These are phyloP conservation scores for Candida sojae DNA, from an alignment of 1,139 yeast species.

Conservation along the genomic window DNA sequence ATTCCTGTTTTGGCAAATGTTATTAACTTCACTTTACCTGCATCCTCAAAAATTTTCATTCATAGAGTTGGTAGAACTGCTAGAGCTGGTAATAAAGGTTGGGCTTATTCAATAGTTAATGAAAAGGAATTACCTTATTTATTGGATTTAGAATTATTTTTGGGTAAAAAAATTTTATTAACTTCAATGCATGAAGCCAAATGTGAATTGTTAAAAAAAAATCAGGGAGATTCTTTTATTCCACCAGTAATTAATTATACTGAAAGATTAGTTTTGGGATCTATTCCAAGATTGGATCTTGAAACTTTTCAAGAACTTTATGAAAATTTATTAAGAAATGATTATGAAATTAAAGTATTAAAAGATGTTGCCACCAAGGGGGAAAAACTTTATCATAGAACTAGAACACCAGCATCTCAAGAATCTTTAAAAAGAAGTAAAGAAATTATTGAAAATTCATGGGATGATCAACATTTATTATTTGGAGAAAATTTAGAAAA, in stretches of 20 bases:
- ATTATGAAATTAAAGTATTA: slow-evolving; percentile 69
- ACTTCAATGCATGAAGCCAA: slow-evolving; percentile 70
- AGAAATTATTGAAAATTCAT: slow-evolving; percentile 71
- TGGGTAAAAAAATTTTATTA: slow-evolving; percentile 78
- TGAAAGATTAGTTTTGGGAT: slow-evolving; percentile 78
- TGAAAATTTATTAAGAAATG: slow-evolving; percentile 58
- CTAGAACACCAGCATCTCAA: slow-evolving; percentile 82
- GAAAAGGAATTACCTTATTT: slow-evolving; percentile 89
- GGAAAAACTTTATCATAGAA: slow-evolving; percentile 81
- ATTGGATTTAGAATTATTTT: slow-evolving; percentile 84
- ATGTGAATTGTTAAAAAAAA: slow-evolving; percentile 49
- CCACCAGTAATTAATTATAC: slow-evolving; percentile 70
- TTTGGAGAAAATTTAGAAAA: slow-evolving; percentile 74
- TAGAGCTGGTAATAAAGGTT: slow-evolving; percentile 96
- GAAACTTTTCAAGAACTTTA: slow-evolving; percentile 77
- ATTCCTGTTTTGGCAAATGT: slow-evolving; percentile 95
- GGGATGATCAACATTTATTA: slow-evolving; percentile 86
- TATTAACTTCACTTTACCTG: slow-evolving; percentile 85
- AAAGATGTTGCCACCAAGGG: slow-evolving; percentile 81
- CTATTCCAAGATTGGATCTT: slow-evolving; percentile 70
- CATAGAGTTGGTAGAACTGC: slow-evolving; percentile 99
- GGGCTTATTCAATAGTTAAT: slow-evolving; percentile 91
- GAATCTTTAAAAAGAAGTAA: slow-evolving; percentile 86
- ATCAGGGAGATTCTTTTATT: slow-evolving; percentile 40
- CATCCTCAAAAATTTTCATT: slow-evolving; percentile 88